Conservation (phyloP, 2,329 filamentous ascomycete species). For the Ascomycota sp. region DNA sequence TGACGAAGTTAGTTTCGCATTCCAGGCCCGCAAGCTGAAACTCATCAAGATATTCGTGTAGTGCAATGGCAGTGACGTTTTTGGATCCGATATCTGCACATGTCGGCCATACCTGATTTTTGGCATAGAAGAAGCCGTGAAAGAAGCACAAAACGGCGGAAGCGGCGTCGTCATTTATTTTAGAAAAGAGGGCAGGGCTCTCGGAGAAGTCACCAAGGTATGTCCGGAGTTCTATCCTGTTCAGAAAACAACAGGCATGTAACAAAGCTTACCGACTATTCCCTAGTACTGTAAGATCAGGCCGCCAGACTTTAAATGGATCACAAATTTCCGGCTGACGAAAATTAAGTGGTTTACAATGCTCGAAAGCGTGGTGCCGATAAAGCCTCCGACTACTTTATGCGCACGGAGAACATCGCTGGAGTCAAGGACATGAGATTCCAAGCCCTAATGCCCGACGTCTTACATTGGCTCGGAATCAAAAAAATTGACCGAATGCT, state of each 20-base stretch:
- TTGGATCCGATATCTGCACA: slow-evolving; percentile 93
- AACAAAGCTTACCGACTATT: not conserved
- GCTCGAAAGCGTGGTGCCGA: slow-evolving; percentile 59
- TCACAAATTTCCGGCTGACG: not conserved
- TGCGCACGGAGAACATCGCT: slow-evolving; percentile 92
- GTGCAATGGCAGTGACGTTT: slow-evolving; percentile 94
- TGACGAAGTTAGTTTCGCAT: slow-evolving; percentile 26
- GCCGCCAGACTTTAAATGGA: not conserved
- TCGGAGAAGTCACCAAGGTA: slow-evolving; percentile 91
- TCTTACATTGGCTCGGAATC: slow-evolving; percentile 93
- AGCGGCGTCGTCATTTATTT: slow-evolving; percentile 96
- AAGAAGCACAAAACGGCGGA: slow-evolving; percentile 82
- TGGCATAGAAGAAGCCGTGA: slow-evolving; percentile 91
- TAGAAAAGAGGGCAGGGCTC: slow-evolving; percentile 82
- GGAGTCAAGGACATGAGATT: slow-evolving; percentile 95
- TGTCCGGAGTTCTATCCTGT: slow-evolving; percentile 9
- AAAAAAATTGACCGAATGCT: slow-evolving; percentile 97
- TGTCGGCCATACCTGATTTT: slow-evolving; percentile 91
- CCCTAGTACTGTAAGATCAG: slow-evolving; percentile 22
- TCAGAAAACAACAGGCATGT: not conserved
- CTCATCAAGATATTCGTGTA: slow-evolving; percentile 29
- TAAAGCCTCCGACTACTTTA: slow-evolving; percentile 79
- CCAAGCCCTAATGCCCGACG: slow-evolving; percentile 93
- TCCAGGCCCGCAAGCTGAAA: not conserved
- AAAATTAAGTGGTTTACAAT: slow-evolving; percentile 41